phyloP scores from a whole-genome alignment of 2,329 filamentous ascomycete species.

The Exophiala phaeomuriformis region DNA sequence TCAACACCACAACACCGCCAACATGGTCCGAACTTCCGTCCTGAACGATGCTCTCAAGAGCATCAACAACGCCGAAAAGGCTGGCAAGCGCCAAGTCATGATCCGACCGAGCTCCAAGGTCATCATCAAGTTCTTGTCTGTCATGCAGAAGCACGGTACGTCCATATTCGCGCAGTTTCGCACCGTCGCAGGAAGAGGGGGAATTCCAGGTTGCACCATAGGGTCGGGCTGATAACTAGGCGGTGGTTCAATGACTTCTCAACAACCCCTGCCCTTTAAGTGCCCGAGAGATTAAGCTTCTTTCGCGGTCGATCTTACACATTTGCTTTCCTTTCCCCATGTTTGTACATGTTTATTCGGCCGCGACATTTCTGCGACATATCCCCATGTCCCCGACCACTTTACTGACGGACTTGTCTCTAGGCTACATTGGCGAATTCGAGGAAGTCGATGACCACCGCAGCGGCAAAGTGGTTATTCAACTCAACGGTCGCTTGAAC shows the following conservation, averaged over 20 bases:
- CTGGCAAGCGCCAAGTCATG: constrained; percentile 97
- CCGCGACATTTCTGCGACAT: constrained; percentile 60
- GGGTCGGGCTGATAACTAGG: constrained; percentile 99
- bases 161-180: constrained; percentile 30
- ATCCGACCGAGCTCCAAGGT: constrained; percentile 99
- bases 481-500: constrained; percentile 98
- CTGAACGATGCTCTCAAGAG: constrained; percentile 98
- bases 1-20: constrained; percentile 46
- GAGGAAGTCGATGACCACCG: constrained; percentile 99
- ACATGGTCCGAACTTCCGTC: constrained; percentile 98
- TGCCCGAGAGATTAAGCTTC: constrained; percentile 84
- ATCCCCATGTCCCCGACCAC: background rate
- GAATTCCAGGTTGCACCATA: constrained; percentile 20
- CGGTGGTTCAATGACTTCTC: constrained; percentile 68
- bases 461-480: constrained; percentile 98
- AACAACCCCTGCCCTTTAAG: constrained; percentile 99
- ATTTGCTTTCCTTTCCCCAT: constrained; percentile 56
- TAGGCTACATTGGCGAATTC: constrained; percentile 99
- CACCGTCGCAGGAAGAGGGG: constrained; percentile 15
- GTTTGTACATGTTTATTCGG: constrained; percentile 88
- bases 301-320: constrained; percentile 86
- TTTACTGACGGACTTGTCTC: constrained; percentile 44
- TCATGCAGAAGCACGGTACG: constrained; percentile 99
- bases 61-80: constrained; percentile 99
- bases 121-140: constrained; percentile 97